Percentiles rank a stretch among this genome's conserved stretches.
Evolutionary conservation across 768 basidiomycete species (phyloP).

Genomic region (Crassisporium funariophilum): DNA sequence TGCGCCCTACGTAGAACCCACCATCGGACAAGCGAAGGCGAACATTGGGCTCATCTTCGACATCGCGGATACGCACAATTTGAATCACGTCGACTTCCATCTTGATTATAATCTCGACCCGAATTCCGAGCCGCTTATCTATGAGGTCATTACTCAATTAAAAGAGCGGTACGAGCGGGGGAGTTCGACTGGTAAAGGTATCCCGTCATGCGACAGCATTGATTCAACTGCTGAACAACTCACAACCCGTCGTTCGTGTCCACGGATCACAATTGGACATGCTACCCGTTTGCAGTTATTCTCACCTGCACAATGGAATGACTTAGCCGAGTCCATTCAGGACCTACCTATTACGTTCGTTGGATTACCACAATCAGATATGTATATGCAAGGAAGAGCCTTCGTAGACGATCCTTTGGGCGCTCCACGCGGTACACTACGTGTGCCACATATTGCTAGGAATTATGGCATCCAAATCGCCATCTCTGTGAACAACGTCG

Average conservation of each 20-base stretch:
- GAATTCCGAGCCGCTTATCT: constrained; percentile 51
- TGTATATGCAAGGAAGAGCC: constrained; percentile 66
- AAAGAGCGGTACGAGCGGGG: constrained; percentile 16
- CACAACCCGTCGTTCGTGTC: constrained; percentile 24
- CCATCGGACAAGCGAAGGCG: constrained; percentile 43
- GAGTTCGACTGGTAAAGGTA: not conserved
- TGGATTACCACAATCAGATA: constrained; percentile 62
- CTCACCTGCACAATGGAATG: constrained; percentile 45
- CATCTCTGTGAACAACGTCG: constrained; percentile 65
- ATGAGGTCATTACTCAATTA: constrained; percentile 49
- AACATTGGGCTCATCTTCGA: constrained; percentile 58
- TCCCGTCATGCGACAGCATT: not conserved
- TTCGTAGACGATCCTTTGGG: constrained; percentile 36
- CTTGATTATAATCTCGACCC: constrained; percentile 67
- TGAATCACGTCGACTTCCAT: constrained; percentile 61
- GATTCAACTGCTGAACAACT: not conserved
- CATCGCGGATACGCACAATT: constrained; percentile 38
- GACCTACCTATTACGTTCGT: constrained; percentile 55
- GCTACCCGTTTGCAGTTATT: constrained; percentile 58
- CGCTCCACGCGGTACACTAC: constrained; percentile 55
- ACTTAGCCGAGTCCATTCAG: constrained; percentile 40
- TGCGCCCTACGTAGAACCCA: constrained; percentile 66
- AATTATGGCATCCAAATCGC: constrained; percentile 51
- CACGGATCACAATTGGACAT: constrained; percentile 58
- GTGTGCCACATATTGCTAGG: constrained; percentile 48